These are phyloP conservation scores for Cladosporium sp. DNA, from an alignment of 2,329 filamentous ascomycete genomes.

Conservation along the genomic window DNA sequence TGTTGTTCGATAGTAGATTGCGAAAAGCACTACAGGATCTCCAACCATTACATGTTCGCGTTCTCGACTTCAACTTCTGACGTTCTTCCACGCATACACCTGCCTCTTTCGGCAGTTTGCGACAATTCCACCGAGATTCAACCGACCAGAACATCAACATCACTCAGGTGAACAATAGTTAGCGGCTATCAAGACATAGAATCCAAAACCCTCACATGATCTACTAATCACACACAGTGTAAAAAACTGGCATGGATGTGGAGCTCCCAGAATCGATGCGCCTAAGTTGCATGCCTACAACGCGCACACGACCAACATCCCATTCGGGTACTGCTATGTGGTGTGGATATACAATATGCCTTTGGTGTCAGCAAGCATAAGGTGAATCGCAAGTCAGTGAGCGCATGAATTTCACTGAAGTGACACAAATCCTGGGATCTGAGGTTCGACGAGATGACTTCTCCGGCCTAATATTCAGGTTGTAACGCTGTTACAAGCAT, in stretches of 20 bases:
- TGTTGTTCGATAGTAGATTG: neutral
- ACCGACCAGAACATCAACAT: neutral
- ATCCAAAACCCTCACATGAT: neutral
- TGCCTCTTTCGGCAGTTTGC: constrained; percentile 4
- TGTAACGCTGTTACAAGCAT: neutral
- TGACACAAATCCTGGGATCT: neutral
- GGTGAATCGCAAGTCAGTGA: no score
- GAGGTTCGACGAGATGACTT: neutral
- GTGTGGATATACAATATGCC: neutral
- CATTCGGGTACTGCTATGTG: neutral
- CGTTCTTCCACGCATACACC: constrained; percentile 1
- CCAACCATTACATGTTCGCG: neutral
- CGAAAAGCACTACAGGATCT: neutral
- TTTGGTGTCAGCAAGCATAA: neutral
- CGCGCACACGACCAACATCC: neutral
- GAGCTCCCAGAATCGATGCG: neutral
- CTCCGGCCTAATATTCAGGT: neutral
- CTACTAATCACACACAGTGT: neutral
- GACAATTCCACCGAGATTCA: neutral
- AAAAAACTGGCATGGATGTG: neutral
- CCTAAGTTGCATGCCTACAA: neutral
- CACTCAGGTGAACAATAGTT: constrained; percentile 15
- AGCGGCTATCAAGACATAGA: neutral
- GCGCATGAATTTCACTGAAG: neutral
- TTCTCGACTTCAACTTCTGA: neutral